A percentile compares a stretch with the other conserved stretches of the same genome.
phyloP scores from a whole-genome alignment of 441 rosid species.

The Syzygium malaccense region DNA sequence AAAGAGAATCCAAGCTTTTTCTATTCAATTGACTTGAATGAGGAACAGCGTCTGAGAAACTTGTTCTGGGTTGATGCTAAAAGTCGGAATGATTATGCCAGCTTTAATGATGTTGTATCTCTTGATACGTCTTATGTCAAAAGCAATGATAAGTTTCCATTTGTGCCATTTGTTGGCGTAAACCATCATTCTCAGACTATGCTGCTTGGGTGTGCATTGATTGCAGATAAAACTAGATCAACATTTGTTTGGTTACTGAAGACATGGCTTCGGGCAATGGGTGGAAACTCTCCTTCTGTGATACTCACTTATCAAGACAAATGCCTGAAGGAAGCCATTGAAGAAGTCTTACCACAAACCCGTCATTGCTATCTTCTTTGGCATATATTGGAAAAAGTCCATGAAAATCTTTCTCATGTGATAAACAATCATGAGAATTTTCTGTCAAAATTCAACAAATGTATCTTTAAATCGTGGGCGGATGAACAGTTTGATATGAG shows the following conservation, averaged over 20 bases:
- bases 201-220: constrained; percentile 12
- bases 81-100: constrained; percentile 6
- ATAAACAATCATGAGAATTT: constrained; percentile 4
- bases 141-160: constrained; percentile 12
- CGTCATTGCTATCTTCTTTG: constrained; percentile 14
- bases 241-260: constrained; percentile 11
- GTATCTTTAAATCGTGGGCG: constrained; percentile 6
- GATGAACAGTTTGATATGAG: constrained; percentile 15
- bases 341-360: constrained; percentile 6
- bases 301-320: constrained; percentile 11
- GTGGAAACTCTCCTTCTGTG: constrained; percentile 7
- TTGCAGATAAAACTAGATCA: constrained; percentile 8
- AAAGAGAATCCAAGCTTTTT: constrained; percentile 9
- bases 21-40: constrained; percentile 7
- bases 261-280: constrained; percentile 18
- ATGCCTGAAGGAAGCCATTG: constrained; percentile 4
- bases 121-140: constrained; percentile 1
- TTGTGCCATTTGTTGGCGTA: constrained; percentile 13
- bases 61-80: constrained; percentile 12
- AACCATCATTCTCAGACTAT: constrained; percentile 16
- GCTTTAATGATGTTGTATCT: constrained; percentile 13
- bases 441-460: constrained; percentile 5
- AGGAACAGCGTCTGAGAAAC: constrained; percentile 11
- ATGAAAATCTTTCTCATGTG: constrained; percentile 6
- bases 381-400: constrained; percentile 10